A percentile compares a stretch with the other conserved stretches of the same genome.
Evolutionary conservation across 2,329 filamentous ascomycete species (phyloP).

Genomic region (Xylariaceae sp.): DNA sequence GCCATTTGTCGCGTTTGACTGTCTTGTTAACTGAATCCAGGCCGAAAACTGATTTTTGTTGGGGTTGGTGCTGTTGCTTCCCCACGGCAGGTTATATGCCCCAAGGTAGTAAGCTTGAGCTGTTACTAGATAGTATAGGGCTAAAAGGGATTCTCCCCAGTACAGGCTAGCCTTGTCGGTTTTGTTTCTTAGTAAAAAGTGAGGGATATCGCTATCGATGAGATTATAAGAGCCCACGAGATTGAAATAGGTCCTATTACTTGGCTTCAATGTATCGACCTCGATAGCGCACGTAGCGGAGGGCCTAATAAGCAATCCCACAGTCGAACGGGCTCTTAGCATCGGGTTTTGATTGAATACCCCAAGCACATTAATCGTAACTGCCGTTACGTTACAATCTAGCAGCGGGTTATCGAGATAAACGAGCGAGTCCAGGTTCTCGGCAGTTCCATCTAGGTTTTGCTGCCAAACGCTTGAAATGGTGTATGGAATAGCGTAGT

Average conservation of each 20-base stretch:
- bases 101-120: constrained; percentile 9
- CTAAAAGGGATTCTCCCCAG: constrained; percentile 24
- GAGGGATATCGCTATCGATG: constrained; percentile 10
- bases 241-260: constrained; percentile 12
- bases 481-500: constrained; percentile 22
- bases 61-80: not conserved
- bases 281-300: constrained; percentile 16
- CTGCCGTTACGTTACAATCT: constrained; percentile 19
- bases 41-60: constrained; percentile 2
- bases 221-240: constrained; percentile 19
- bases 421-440: constrained; percentile 10
- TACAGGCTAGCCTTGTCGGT: constrained; percentile 18
- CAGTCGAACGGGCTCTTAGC: constrained; percentile 8
- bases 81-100: not conserved
- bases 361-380: constrained; percentile 13
- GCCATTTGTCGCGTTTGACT: constrained; percentile 2
- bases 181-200: constrained; percentile 18
- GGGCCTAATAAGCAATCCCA: constrained; percentile 11
- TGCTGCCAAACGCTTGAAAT: constrained; percentile 14
- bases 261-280: constrained; percentile 7
- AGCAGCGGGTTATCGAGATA: constrained; percentile 15
- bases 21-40: constrained; percentile 2
- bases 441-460: not conserved
- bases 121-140: constrained; percentile 15
- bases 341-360: constrained; percentile 9